These are phyloP conservation scores for Penicillium waksmanii DNA, from an alignment of 495 filamentous ascomycete species.

Conservation along the genomic window DNA sequence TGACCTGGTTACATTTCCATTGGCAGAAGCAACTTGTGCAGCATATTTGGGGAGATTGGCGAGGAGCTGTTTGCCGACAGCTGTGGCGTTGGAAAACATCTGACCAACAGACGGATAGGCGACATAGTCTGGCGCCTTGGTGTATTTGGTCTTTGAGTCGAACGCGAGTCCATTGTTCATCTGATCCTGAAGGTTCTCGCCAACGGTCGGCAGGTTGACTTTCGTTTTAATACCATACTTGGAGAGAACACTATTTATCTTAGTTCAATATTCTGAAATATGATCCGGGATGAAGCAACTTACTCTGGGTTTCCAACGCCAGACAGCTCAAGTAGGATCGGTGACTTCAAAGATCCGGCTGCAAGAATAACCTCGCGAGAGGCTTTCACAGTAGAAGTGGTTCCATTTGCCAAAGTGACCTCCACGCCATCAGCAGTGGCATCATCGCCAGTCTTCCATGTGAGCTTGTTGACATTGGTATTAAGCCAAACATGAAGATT, in stretches of 20 bases:
- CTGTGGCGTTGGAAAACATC: constrained; percentile 22
- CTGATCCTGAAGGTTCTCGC: constrained; percentile 30
- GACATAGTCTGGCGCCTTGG: constrained; percentile 21
- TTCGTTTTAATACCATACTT: constrained; percentile 25
- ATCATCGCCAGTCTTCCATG: constrained; percentile 23
- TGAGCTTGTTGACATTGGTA: constrained; percentile 26
- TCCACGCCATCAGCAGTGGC: constrained; percentile 26
- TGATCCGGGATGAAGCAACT: neutral
- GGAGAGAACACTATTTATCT: constrained; percentile 18
- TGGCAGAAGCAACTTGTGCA: constrained; percentile 23
- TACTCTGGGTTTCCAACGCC: constrained; percentile 26
- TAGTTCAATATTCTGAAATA: neutral
- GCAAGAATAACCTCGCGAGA: constrained; percentile 26
- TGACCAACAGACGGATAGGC: constrained; percentile 24
- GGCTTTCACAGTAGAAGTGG: constrained; percentile 21
- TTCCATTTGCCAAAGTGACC: constrained; percentile 26
- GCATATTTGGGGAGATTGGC: constrained; percentile 24
- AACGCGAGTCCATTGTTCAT: constrained; percentile 29
- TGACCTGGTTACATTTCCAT: constrained; percentile 24
- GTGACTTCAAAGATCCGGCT: constrained; percentile 23
- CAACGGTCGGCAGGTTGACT: constrained; percentile 25
- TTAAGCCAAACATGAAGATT: constrained; percentile 30
- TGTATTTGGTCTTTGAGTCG: constrained; percentile 17
- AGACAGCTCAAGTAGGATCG: constrained; percentile 26
- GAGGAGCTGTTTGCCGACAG: constrained; percentile 20